Base-by-base conservation (phyloP, 179 eudicot species). In the Sideroxylon spinosum region DNA sequence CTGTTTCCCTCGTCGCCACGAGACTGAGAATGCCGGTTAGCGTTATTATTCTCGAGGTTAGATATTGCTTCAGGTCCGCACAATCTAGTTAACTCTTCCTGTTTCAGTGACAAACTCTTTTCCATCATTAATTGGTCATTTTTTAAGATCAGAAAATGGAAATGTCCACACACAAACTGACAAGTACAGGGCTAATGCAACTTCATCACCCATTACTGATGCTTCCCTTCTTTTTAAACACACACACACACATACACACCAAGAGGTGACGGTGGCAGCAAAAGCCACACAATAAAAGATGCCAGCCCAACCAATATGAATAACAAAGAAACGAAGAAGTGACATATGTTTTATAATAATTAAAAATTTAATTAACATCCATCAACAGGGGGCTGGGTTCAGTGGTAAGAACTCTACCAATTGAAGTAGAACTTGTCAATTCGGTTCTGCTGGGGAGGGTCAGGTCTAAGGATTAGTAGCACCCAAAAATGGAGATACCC, bases 11-110 rank as follows among this genome's bases (percentile, higher is more conserved):
- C 89, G 23, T 81, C 83, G 14, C 76, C 83, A 46, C 44, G 76
- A 19, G 86, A 68, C 57, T 56, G 65, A 78, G 57, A 44, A 73
- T 48, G 89, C 37, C 48, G n/a, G 28, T 81, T 78, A 61, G 73
- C 53, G 59, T 77, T 81, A 59, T 77, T 80, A 67, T 78, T 87
- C 78, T 86, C 88, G 37, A 87, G 83, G 46, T 80, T 79, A 23
- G 86, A 68, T 25, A 88, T 75, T 53, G 86, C 88, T 2, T 90
- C 92, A 7, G 97, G 87, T 46, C 95, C 92, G 28, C 84, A 81
- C 60, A 87, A 13, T 85, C 81, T 89, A 60, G 86, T 84, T 66
- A 95, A 84, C 79, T 95, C 96, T 70, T 83, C 97, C 99, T 95
- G 98, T 84, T 79, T 67, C 81, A 80, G 57, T 22, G 71, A 67